These are phyloP conservation scores for Zymoseptoria pseudotritici DNA, from an alignment of 2,329 filamentous ascomycete species.

Conservation along the genomic window DNA sequence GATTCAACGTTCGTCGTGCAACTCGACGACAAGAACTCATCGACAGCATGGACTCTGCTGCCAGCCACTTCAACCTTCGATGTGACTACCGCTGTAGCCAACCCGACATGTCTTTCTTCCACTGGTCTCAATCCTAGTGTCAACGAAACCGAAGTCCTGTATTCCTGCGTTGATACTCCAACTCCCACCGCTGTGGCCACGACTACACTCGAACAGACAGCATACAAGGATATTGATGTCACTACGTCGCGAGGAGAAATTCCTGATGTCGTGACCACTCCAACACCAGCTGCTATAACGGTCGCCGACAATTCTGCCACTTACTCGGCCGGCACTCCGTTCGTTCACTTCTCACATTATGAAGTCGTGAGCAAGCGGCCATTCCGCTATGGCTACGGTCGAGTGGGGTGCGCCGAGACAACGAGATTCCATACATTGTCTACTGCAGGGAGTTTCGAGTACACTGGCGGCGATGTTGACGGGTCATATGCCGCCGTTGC, in stretches of 20 bases:
- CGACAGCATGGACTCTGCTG: slow-evolving; percentile 26
- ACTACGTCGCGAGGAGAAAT: slow-evolving; percentile 23
- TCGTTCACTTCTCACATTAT: slow-evolving; percentile 38
- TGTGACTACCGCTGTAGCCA: slow-evolving; percentile 24
- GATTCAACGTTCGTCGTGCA: slow-evolving; percentile 28
- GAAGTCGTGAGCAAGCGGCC: slow-evolving; percentile 33
- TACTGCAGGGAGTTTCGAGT: slow-evolving; percentile 32
- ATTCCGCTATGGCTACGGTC: slow-evolving; percentile 23
- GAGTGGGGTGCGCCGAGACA: slow-evolving; percentile 23
- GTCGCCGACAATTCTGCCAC: slow-evolving; percentile 16
- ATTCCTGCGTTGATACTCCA: slow-evolving; percentile 21
- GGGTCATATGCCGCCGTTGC: slow-evolving; percentile 25
- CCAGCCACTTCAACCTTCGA: slow-evolving; percentile 28
- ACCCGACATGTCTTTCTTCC: slow-evolving; percentile 20
- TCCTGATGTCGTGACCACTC: slow-evolving; percentile 24
- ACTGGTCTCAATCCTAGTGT: slow-evolving; percentile 15
- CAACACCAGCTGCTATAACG: slow-evolving; percentile 23
- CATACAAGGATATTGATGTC: slow-evolving; percentile 20
- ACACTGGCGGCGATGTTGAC: slow-evolving; percentile 28
- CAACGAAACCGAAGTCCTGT: slow-evolving; percentile 12
- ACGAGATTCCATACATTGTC: slow-evolving; percentile 32
- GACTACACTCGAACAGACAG: slow-evolving; percentile 25
- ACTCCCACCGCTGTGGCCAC: slow-evolving; percentile 27
- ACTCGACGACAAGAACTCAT: slow-evolving; percentile 20
- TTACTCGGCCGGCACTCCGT: slow-evolving; percentile 30